Evolutionary conservation across 495 filamentous ascomycete genomes (phyloP), one percentile per base, ranked within the genome.

Genomic region (Rhypophila decipiens): DNA sequence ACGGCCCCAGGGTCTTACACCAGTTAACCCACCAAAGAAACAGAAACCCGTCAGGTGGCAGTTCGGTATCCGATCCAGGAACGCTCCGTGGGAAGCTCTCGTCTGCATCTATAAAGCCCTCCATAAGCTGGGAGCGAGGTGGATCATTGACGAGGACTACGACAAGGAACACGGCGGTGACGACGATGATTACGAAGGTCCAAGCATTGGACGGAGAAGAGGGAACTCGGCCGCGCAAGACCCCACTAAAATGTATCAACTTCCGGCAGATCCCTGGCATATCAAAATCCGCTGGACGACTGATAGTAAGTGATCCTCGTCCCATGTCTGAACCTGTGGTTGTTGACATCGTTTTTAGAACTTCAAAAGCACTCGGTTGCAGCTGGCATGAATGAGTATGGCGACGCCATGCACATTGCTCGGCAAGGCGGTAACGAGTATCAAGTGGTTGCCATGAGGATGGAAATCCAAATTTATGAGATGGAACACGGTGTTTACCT

Each of bases 391-490:
- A 58, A 61, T 31, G 59, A 69, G 5, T 46, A 56, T 31, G 65
- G 62, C 4, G 55, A 66, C 7, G 68, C 56, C 22, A 58, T 64
- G 10, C 60, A 60, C 34, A 31, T 66, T 35, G 31, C 57, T 54
- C 41, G 71, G 65, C 11, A 78, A 59, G 20, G 71, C 67, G 20
- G 70, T 24, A 58, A 51, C 17, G 60, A 69, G 39, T 52, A 72
- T 9, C 74, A 86, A 42, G 76, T 78, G 39, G 76, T 87, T 19
- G 84, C 79, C 51, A 88, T 97, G 51, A 91, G 94, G 57, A 82
- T 97, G 63, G 90, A 93, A 44, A 94, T 98, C 47, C 93, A 98
- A 63, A 82, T 98, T 23, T 98, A 98, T 64, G 86, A 91, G 58
- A 85, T 98, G 66, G 93, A 98, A 65, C 80, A 82, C 33, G 86